Evolutionary conservation across 2,329 filamentous ascomycete species (phyloP).

Genomic region (Aspergillus carbonarius): DNA sequence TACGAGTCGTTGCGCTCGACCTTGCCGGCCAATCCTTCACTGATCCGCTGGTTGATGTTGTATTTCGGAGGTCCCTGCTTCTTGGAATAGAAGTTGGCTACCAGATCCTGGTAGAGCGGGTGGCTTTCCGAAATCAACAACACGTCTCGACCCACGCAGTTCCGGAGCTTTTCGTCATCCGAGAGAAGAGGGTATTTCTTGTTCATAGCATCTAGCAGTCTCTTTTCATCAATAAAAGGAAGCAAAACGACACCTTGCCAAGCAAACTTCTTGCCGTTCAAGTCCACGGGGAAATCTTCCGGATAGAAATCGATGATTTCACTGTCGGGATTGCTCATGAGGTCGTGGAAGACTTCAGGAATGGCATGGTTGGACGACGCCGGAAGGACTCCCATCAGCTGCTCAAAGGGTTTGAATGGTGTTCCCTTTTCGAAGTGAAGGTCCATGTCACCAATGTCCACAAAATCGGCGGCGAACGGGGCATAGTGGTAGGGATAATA

Average conservation of each 20-base stretch:
- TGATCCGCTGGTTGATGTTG: constrained; percentile 71
- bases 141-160: constrained; percentile 75
- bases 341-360: constrained; percentile 79
- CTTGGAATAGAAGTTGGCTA: constrained; percentile 87
- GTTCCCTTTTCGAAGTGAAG: constrained; percentile 80
- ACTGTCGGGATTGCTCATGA: constrained; percentile 86
- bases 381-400: constrained; percentile 96
- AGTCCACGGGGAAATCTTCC: constrained; percentile 84
- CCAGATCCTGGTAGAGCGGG: constrained; percentile 81
- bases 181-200: constrained; percentile 78
- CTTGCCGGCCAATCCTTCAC: constrained; percentile 74
- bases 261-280: constrained; percentile 97
- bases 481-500: constrained; percentile 99
- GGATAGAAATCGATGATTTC: constrained; percentile 98
- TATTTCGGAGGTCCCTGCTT: constrained; percentile 67
- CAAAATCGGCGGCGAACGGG: constrained; percentile 94
- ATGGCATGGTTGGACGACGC: constrained; percentile 90
- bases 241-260: constrained; percentile 95
- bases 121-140: constrained; percentile 82
- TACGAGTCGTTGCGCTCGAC: constrained; percentile 81
- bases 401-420: constrained; percentile 90
- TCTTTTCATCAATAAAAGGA: constrained; percentile 92
- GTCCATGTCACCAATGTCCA: constrained; percentile 73
- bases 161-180: constrained; percentile 73
- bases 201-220: constrained; percentile 77